Conservation (phyloP, 2,329 filamentous ascomycete species). For the Diaporthe vaccinii region DNA sequence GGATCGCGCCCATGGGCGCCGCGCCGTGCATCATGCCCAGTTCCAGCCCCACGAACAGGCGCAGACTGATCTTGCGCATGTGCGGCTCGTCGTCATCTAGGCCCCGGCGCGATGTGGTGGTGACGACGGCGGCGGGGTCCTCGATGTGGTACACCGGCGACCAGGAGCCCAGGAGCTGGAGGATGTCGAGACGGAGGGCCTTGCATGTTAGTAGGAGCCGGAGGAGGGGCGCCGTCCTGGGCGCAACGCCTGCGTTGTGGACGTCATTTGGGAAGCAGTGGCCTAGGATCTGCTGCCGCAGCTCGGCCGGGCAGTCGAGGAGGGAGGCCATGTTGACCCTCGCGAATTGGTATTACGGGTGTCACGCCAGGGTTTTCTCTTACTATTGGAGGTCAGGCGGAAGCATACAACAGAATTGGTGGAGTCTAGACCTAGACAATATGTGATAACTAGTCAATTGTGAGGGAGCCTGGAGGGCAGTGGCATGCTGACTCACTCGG, state of each 20-base stretch:
- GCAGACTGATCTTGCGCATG: constrained; percentile 15
- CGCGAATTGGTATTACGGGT: neutral
- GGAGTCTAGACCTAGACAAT: neutral
- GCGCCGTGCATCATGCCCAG: neutral
- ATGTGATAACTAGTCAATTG: neutral
- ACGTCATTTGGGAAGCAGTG: constrained; percentile 6
- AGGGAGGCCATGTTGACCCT: neutral
- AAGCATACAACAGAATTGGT: neutral
- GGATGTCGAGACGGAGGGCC: constrained; percentile 3
- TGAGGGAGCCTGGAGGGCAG: neutral
- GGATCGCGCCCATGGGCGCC: neutral
- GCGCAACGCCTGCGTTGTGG: neutral
- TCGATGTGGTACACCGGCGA: constrained; percentile 17
- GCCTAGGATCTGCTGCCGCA: constrained; percentile 22
- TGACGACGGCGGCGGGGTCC: neutral
- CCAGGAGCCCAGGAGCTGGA: neutral
- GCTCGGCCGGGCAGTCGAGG: constrained; percentile 19
- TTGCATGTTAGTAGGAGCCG: constrained; percentile 26
- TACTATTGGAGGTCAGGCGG: neutral
- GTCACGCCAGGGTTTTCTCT: neutral
- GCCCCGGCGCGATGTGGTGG: neutral
- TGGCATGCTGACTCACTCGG: constrained; percentile 17
- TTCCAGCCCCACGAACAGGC: constrained; percentile 9
- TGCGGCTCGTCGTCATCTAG: neutral
- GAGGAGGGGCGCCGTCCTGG: neutral